These are phyloP conservation scores for Coemansia sp. DNA, from an alignment of 192 early-diverging fungal genomes.

Conservation along the genomic window DNA sequence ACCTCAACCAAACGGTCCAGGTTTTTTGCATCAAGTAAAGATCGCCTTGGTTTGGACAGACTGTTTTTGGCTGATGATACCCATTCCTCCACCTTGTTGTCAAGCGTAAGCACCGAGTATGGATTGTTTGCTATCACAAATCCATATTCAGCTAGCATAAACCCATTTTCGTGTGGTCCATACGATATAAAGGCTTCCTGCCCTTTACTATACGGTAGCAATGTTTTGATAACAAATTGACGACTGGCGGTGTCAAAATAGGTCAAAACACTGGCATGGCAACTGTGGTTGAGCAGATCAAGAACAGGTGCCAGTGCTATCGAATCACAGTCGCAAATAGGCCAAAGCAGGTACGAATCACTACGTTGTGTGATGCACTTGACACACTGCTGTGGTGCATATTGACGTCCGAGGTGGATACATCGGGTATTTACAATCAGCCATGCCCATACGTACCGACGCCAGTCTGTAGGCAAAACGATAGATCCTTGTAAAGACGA, in stretches of 20 bases:
- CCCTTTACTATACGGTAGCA: conserved; percentile 58
- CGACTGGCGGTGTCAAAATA: conserved; percentile 16
- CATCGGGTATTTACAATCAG: conserved; percentile 44
- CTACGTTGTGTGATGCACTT: too few relatives aligned
- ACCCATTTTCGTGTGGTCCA: conserved; percentile 46
- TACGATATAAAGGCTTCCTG: conserved; percentile 57
- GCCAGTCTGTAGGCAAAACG: conserved; percentile 11
- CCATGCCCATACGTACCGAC: conserved; percentile 49
- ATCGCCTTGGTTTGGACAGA: not conserved
- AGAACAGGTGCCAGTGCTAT: conserved; percentile 74
- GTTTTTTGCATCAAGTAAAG: not conserved
- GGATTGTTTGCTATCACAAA: conserved; percentile 39
- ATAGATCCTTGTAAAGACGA: not conserved
- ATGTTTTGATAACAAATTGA: conserved; percentile 66
- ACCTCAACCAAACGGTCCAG: conserved; percentile 16
- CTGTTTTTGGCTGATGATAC: conserved; percentile 8
- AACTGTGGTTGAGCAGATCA: conserved; percentile 74
- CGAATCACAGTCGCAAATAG: conserved; percentile 36
- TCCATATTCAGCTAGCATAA: conserved; percentile 51
- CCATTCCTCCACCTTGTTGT: conserved; percentile 20
- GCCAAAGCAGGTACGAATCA: not conserved
- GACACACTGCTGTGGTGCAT: not conserved
- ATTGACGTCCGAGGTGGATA: conserved; percentile 34
- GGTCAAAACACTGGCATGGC: conserved; percentile 53
- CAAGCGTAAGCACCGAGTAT: conserved; percentile 31